Percentiles rank a stretch among this genome's conserved stretches.
Conservation (phyloP, 768 basidiomycete genomes). For the Boletus coccyginus region DNA sequence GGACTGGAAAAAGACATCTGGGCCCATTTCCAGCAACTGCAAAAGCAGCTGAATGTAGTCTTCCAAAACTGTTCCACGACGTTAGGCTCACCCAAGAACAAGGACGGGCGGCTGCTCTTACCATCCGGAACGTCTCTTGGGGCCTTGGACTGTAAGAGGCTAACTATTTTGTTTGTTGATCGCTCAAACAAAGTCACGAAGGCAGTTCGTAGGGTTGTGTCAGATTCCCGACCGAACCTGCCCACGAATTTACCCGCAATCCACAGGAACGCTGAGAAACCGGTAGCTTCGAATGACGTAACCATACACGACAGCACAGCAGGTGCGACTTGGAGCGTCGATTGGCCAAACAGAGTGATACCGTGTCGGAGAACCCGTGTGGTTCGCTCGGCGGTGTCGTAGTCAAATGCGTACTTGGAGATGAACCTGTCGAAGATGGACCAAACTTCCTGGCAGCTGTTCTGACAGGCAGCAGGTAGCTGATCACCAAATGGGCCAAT, state of each 20-base stretch:
- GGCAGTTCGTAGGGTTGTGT: conserved; percentile 51
- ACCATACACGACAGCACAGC: conserved; percentile 75
- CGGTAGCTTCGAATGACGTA: conserved; percentile 72
- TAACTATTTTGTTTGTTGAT: conserved; percentile 67
- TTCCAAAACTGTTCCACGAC: conserved; percentile 70
- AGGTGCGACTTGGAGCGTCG: conserved; percentile 65
- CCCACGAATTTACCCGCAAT: conserved; percentile 84
- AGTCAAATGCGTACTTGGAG: conserved; percentile 70
- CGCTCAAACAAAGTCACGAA: conserved; percentile 70
- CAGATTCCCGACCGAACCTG: conserved; percentile 68
- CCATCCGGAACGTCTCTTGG: conserved; percentile 85
- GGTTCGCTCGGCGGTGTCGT: conserved; percentile 75
- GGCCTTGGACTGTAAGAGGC: conserved; percentile 62
- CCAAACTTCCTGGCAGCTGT: conserved; percentile 81
- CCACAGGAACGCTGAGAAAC: conserved; percentile 89
- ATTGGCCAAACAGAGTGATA: conserved; percentile 71
- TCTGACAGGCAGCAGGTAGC: conserved; percentile 75
- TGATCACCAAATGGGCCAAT: conserved; percentile 81
- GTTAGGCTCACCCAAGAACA: conserved; percentile 3
- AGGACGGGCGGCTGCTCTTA: conserved; percentile 38
- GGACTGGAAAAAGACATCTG: conserved; percentile 78
- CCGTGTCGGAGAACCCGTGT: conserved; percentile 85
- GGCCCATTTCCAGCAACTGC: conserved; percentile 62
- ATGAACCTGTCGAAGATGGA: conserved; percentile 78
- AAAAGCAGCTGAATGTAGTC: conserved; percentile 86